phyloP scores from a whole-genome alignment of 2,329 filamentous ascomycete species.

The Neophaeococcomyces mojaviensis region DNA sequence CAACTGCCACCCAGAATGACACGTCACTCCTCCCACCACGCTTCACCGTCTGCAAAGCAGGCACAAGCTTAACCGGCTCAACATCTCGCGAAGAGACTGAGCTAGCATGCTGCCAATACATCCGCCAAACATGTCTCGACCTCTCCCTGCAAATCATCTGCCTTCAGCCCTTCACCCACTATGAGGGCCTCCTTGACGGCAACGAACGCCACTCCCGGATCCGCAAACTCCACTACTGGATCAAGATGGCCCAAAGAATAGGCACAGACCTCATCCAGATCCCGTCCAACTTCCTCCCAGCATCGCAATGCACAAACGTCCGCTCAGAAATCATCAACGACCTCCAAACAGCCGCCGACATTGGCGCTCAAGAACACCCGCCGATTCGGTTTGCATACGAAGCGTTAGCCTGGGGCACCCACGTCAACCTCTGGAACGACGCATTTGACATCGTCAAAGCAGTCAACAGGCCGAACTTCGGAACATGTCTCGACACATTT shows the following conservation, averaged over 20 bases:
- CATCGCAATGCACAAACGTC: slow-evolving; percentile 40
- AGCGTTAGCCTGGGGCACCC: slow-evolving; percentile 63
- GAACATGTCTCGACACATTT: slow-evolving; percentile 70
- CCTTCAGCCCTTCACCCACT: slow-evolving; percentile 61
- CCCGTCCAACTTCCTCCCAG: slow-evolving; percentile 61
- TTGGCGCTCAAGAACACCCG: slow-evolving; percentile 50
- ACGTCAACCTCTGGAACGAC: slow-evolving; percentile 62
- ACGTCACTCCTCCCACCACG: slow-evolving; percentile 1
- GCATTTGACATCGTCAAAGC: slow-evolving; percentile 60
- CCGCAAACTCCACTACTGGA: slow-evolving; percentile 61
- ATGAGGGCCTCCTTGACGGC: slow-evolving; percentile 64
- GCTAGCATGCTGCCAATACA: slow-evolving; percentile 17
- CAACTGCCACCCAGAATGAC: slow-evolving; percentile 25
- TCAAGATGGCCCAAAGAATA: slow-evolving; percentile 56
- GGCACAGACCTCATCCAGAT: slow-evolving; percentile 67
- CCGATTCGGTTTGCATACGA: slow-evolving; percentile 65
- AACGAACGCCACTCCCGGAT: slow-evolving; percentile 50
- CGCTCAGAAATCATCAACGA: slow-evolving; percentile 34
- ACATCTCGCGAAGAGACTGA: slow-evolving; percentile 13
- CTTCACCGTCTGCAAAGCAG: slow-evolving; percentile 4
- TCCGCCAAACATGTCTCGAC: slow-evolving; percentile 13
- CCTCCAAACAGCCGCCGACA: slow-evolving; percentile 41
- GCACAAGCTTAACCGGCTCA: slow-evolving; percentile 12
- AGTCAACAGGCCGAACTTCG: slow-evolving; percentile 65
- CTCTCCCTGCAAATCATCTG: slow-evolving; percentile 17